phyloP scores from a whole-genome alignment of 306 rosid genomes.

The Citrullus amarus region DNA sequence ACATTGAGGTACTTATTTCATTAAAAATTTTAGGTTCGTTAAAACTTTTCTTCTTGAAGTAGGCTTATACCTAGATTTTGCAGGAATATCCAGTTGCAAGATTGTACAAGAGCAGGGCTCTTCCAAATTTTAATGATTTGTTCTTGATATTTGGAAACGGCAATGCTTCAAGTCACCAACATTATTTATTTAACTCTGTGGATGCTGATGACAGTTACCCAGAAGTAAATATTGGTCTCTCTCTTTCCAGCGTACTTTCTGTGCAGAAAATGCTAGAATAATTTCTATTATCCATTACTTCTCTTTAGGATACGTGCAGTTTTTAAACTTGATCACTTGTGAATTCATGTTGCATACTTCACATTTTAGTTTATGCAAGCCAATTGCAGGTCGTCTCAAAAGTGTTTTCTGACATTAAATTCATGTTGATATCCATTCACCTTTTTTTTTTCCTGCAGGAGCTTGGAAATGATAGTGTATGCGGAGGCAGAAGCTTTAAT shows the following conservation, averaged over 20 bases:
- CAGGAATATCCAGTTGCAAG: conserved; percentile 30
- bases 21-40: background rate
- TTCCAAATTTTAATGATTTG: conserved; percentile 45
- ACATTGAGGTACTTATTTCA: conserved; percentile 29
- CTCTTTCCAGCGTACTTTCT: background rate
- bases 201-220: conserved; percentile 14
- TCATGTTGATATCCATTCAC: background rate
- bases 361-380: background rate
- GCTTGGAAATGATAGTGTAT: conserved; percentile 16
- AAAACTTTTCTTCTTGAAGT: background rate
- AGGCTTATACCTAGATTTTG: conserved; percentile 20
- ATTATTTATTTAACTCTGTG: conserved; percentile 15
- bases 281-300: background rate
- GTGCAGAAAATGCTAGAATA: background rate
- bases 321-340: background rate
- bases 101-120: conserved; percentile 31
- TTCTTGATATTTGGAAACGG: conserved; percentile 36
- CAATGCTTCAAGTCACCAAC: background rate
- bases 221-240: conserved; percentile 24
- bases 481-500: conserved; percentile 16
- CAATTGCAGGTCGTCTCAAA: background rate
- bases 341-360: background rate
- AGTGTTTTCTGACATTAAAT: background rate
- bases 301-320: background rate
- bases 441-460: conserved; percentile 18